Percentiles rank a stretch among this genome's conserved stretches.
phyloP scores from a whole-genome alignment of 2,329 filamentous ascomycete genomes.

The Trichoderma koningiopsis region DNA sequence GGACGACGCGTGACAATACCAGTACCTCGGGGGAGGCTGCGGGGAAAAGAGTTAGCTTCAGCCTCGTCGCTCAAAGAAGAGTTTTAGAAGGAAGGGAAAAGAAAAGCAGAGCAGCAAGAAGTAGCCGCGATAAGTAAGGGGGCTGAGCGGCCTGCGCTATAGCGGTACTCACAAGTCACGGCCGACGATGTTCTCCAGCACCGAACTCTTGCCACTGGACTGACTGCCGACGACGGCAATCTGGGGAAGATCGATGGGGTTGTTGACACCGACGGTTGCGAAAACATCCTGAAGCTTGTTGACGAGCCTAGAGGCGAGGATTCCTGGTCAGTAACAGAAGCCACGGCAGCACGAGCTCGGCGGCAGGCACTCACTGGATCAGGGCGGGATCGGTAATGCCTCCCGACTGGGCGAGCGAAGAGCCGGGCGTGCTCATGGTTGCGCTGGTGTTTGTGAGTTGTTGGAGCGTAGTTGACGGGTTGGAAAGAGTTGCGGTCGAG shows the following conservation, averaged over 20 bases:
- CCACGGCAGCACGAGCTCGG: not conserved
- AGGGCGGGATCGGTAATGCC: conserved; percentile 68
- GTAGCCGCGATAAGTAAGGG: not conserved
- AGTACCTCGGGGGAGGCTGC: conserved; percentile 89
- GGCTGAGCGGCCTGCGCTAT: not conserved
- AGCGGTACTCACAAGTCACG: conserved; percentile 83
- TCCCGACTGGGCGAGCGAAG: conserved; percentile 49
- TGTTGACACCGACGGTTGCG: conserved; percentile 96
- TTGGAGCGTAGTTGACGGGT: not conserved
- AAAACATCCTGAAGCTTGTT: conserved; percentile 99
- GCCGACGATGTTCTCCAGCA: conserved; percentile 97
- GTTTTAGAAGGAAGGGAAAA: not conserved
- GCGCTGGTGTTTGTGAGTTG: conserved; percentile 6
- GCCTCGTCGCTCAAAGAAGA: not conserved
- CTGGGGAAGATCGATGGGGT: conserved; percentile 97
- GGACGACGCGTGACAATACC: conserved; percentile 96
- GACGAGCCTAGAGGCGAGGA: conserved; percentile 64
- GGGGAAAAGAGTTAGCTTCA: not conserved
- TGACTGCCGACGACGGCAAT: conserved; percentile 98
- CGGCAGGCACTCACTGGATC: conserved; percentile 56
- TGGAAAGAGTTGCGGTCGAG: not conserved
- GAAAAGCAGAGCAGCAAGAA: not conserved
- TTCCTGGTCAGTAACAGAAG: conserved; percentile 20
- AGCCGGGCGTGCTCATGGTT: conserved; percentile 38
- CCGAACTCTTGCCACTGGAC: conserved; percentile 98